These are phyloP conservation scores for Venturia nashicola DNA, from an alignment of 2,329 filamentous ascomycete genomes.

Conservation along the genomic window DNA sequence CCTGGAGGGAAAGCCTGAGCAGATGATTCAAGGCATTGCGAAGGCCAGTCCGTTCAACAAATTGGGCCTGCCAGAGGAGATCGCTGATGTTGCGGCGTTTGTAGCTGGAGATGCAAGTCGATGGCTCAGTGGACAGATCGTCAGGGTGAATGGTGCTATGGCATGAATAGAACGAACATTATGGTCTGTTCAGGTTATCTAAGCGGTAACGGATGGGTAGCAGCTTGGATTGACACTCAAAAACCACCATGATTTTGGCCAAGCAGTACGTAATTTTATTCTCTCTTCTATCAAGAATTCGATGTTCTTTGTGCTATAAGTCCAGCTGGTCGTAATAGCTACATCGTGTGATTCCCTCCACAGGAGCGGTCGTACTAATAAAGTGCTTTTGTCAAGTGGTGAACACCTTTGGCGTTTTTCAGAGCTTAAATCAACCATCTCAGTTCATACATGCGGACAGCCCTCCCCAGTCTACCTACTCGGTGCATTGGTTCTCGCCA, in stretches of 20 bases:
- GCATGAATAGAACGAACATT: background rate
- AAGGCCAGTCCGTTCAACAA: constrained; percentile 9
- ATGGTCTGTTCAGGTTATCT: background rate
- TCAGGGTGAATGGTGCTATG: constrained; percentile 11
- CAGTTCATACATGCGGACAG: background rate
- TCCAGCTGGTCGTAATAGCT: background rate
- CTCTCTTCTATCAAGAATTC: background rate
- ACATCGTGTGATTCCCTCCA: background rate
- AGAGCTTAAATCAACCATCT: background rate
- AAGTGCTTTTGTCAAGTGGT: background rate
- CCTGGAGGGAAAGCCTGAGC: constrained; percentile 18
- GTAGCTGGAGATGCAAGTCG: constrained; percentile 6
- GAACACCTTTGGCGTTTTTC: background rate
- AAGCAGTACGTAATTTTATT: background rate
- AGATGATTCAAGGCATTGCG: constrained; percentile 7
- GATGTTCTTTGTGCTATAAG: too few species aligned
- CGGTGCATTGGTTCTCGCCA: background rate
- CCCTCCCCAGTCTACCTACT: background rate
- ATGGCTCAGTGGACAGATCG: constrained; percentile 11
- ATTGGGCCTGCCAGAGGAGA: constrained; percentile 11
- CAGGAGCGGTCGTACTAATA: background rate
- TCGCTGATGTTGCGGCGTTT: constrained; percentile 10
- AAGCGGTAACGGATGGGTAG: background rate
- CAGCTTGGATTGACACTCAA: background rate
- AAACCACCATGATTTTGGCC: background rate